Evolutionary conservation across 192 early-diverging fungal species (phyloP).

Genomic region (Obelidium mucronatum): DNA sequence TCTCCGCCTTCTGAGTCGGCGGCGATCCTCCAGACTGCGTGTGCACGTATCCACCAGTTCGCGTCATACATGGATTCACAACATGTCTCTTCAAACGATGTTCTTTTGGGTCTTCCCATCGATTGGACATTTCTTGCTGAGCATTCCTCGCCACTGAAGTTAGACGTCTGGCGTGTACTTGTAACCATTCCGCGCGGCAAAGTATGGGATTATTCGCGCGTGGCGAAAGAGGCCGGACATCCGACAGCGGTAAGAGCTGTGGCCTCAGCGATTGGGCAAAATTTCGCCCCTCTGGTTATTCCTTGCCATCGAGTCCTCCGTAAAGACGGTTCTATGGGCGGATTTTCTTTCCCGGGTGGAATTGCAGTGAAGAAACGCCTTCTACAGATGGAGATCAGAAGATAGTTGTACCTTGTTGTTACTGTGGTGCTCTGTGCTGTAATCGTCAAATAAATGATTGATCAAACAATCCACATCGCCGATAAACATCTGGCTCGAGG

Average conservation of each 20-base stretch:
- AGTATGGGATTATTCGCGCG: conserved; percentile 20
- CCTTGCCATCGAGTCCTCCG: conserved; percentile 27
- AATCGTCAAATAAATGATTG: background rate
- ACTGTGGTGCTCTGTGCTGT: background rate
- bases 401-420: background rate
- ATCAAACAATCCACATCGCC: conserved; percentile 19
- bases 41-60: too few species aligned
- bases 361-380: conserved; percentile 7
- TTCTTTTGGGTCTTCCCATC: background rate
- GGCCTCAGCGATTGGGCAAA: conserved; percentile 5
- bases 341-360: conserved; percentile 24
- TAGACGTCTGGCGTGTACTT: conserved; percentile 4
- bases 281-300: conserved; percentile 19
- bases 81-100: background rate
- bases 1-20: background rate
- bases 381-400: conserved; percentile 15
- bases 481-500: conserved; percentile 30
- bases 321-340: conserved; percentile 22
- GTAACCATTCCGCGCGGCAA: background rate
- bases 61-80: background rate
- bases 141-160: background rate
- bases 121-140: background rate
- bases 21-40: background rate
- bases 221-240: background rate
- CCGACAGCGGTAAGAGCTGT: conserved; percentile 12